Conservation (phyloP, 148 eudicot species). For the Spergularia marina region DNA sequence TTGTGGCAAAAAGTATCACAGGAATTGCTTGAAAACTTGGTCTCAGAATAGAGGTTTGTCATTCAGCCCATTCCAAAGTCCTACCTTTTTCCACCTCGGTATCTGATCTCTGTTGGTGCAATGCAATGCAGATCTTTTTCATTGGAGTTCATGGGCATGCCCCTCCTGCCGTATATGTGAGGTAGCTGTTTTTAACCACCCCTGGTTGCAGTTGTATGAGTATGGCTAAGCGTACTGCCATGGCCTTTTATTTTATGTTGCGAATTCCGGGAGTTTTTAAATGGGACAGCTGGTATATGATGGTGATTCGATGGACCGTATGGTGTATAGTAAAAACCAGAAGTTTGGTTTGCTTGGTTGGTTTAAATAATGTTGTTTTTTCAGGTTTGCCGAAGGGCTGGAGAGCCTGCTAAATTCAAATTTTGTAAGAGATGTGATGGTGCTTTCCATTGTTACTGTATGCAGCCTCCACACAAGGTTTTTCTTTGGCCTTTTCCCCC, state of each 20-base stretch:
- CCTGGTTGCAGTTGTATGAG: not conserved
- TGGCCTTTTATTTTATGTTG: not conserved
- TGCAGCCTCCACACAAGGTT: slow-evolving; percentile 99
- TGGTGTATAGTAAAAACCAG: not conserved
- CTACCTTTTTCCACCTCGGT: not conserved
- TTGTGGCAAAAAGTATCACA: slow-evolving; percentile 92
- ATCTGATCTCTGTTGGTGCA: not conserved
- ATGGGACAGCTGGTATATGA: not conserved
- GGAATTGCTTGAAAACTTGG: slow-evolving; percentile 86
- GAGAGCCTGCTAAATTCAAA: slow-evolving; percentile 85
- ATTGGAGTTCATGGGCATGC: slow-evolving; percentile 97
- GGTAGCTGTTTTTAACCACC: slow-evolving; percentile 40
- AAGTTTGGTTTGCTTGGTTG: not conserved
- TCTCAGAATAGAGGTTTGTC: slow-evolving; percentile 76
- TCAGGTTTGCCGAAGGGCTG: slow-evolving; percentile 85
- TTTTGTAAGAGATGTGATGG: slow-evolving; percentile 97
- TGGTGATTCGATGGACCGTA: not conserved
- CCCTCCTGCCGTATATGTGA: slow-evolving; percentile 93
- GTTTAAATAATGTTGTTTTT: slow-evolving; percentile 5
- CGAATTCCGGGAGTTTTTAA: not conserved
- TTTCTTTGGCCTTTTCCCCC: not conserved
- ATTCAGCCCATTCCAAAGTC: not conserved
- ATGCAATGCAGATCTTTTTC: slow-evolving; percentile 72
- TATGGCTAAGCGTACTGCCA: not conserved
- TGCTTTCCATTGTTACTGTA: slow-evolving; percentile 92